Base-by-base conservation (phyloP, 352 stramenopile genomes). In the Phytopythium cucurbitacearum region DNA sequence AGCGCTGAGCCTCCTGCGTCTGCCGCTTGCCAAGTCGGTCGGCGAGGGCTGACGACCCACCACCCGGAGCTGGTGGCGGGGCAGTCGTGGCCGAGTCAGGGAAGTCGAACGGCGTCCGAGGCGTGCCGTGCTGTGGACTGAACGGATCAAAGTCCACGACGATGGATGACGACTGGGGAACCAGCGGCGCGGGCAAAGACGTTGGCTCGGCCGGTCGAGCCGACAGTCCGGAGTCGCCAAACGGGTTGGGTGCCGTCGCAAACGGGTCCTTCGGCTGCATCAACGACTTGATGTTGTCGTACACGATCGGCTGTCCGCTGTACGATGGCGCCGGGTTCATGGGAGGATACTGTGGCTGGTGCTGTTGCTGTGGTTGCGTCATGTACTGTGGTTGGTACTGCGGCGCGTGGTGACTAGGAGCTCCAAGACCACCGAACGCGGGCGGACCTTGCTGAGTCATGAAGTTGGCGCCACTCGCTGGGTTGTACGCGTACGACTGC, bases 281-380 rank as follows among this genome's bases (percentile, higher is more conserved):
- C 11, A 90, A 58, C 55, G 88, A 87, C 72, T 87, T 87, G 69
- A 89, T 90, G 60, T 82, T 90, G 63, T 90, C 80, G 65, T 90
- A 90, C 73, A 90, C 86, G 51, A 87, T 64, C 3, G 71, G 73
- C 16, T 67, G 62, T 4, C 72, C 73, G 11, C 59, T 53, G 43
- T 75, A 80, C 7, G 63, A 57, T 15, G 59, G 62, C 61, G 65
- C 65, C 3, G 61, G 74, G 48, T 69, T 71, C 36, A 68, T 48
- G 54, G 51, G 49, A 21, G 21, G 57, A 48, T 44, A 51, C 34
- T 55, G 60, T 40, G 49, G 53, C 36, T 59, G 56, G 52, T 56
- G 59, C 36, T 65, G 55, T 47, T 68, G 60, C 34, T 60, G 66
- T 35, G 64, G 64, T 34, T 72, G 64, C 6, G 57, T 62, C 56